Conservation (phyloP, 148 eudicot species). For the Rhododendron molle region DNA sequence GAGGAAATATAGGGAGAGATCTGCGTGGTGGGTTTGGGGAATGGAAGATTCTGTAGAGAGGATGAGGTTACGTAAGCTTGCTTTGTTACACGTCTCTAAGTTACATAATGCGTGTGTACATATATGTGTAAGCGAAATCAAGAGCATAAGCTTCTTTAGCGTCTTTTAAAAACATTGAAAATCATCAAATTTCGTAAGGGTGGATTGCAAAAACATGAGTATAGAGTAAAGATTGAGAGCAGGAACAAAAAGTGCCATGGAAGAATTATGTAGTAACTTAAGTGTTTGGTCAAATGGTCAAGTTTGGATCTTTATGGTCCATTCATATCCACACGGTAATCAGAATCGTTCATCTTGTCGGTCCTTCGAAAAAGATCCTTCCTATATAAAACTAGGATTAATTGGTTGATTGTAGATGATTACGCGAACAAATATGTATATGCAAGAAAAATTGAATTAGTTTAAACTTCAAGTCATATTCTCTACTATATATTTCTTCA, state of each 20-base stretch:
- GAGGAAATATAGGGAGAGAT: not conserved
- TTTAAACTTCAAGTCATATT: not conserved
- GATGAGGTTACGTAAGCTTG: not conserved
- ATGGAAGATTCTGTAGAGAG: not conserved
- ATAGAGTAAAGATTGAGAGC: not conserved
- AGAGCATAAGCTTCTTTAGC: not conserved
- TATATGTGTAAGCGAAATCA: accelerated
- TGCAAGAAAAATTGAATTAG: no score
- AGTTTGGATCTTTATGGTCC: not conserved
- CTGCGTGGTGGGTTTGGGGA: not conserved
- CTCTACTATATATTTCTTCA: not conserved
- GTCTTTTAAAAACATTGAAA: not conserved
- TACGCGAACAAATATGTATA: not conserved
- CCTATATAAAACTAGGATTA: not conserved
- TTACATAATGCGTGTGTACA: not conserved
- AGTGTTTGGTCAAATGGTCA: not conserved
- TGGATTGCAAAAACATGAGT: not conserved
- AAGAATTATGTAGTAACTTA: not conserved
- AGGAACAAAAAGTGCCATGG: not conserved
- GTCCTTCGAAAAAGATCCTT: not conserved
- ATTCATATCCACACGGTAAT: not conserved
- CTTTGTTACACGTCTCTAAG: not conserved
- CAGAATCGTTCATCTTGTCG: not conserved
- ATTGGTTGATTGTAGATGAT: not conserved
- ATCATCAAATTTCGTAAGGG: not conserved